phyloP scores from a whole-genome alignment of 176 grass and related monocot species.

The Dactylis glomerata region DNA sequence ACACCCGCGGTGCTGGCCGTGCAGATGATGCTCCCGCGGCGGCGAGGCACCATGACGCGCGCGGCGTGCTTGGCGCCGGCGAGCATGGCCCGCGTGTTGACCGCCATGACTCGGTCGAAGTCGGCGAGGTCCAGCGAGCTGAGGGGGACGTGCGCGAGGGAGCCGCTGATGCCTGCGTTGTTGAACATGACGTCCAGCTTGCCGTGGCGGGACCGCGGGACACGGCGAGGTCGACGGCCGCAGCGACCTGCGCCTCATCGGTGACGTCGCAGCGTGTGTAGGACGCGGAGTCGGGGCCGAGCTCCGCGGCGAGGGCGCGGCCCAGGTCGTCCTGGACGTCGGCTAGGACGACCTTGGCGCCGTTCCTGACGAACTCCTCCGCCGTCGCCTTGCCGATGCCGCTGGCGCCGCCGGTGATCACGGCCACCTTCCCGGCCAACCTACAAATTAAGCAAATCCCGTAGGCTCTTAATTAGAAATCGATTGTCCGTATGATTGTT shows the following conservation, averaged over 20 bases:
- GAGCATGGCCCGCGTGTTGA: slow-evolving; percentile 35
- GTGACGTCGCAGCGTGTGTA: slow-evolving; percentile 40
- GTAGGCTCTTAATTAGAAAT: too few relatives aligned
- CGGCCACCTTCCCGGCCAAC: slow-evolving; percentile 35
- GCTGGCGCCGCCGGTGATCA: slow-evolving; percentile 40
- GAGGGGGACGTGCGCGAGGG: neutral
- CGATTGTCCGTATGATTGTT: neutral
- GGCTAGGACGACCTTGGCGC: slow-evolving; percentile 36
- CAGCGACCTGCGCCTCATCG: slow-evolving; percentile 38
- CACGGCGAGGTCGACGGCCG: slow-evolving; percentile 44
- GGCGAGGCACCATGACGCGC: slow-evolving; percentile 52
- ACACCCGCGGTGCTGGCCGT: slow-evolving; percentile 36
- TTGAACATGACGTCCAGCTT: slow-evolving; percentile 50
- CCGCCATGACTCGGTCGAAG: slow-evolving; percentile 54
- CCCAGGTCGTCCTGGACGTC: slow-evolving; percentile 48
- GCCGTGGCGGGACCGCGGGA: slow-evolving; percentile 25
- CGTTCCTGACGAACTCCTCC: slow-evolving; percentile 15
- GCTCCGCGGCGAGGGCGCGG: neutral
- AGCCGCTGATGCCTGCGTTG: slow-evolving; percentile 41
- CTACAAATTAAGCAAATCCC: neutral
- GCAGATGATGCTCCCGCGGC: slow-evolving; percentile 44
- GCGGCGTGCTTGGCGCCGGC: slow-evolving; percentile 60
- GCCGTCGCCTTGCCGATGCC: slow-evolving; percentile 39
- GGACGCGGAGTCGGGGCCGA: neutral
- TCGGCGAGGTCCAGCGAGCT: slow-evolving; percentile 25